Conservation (phyloP, 2,329 filamentous ascomycete genomes). For the Gaeumannomyces sp. region DNA sequence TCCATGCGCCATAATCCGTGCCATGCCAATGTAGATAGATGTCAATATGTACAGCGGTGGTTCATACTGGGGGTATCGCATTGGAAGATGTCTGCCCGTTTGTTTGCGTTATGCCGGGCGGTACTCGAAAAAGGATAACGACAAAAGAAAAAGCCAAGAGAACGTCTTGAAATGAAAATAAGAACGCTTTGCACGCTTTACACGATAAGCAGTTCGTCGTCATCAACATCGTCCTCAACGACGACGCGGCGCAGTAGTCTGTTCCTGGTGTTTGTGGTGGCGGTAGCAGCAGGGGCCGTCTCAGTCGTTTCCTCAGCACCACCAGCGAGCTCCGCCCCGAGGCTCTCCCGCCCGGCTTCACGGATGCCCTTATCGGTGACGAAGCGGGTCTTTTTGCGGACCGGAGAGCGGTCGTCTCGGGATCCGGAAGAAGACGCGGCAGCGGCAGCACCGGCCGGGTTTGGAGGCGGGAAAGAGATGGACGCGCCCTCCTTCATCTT, state of each 20-base stretch:
- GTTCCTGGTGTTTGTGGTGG: not conserved
- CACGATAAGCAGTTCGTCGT: conserved; percentile 44
- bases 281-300: conserved; percentile 6
- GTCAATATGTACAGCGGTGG: not conserved
- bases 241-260: conserved; percentile 25
- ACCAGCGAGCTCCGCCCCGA: conserved; percentile 44
- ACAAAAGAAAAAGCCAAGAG: not conserved
- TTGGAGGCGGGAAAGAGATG: conserved; percentile 31
- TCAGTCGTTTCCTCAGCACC: not conserved
- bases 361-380: conserved; percentile 71
- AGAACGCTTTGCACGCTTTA: conserved; percentile 14
- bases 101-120: not conserved
- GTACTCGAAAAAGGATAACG: not conserved
- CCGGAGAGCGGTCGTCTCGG: conserved; percentile 33
- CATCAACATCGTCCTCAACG: conserved; percentile 34
- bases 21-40: not conserved
- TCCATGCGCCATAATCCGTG: conserved; percentile 1
- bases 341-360: conserved; percentile 68
- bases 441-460: conserved; percentile 8
- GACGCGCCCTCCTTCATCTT: conserved; percentile 53
- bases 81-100: not conserved
- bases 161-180: not conserved
- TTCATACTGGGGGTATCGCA: not conserved
- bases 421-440: conserved; percentile 7
- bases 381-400: conserved; percentile 71